A percentile compares a stretch with the other conserved stretches of the same genome.
phyloP scores from a whole-genome alignment of 345 rosid genomes.

The Hevea brasiliensis region DNA sequence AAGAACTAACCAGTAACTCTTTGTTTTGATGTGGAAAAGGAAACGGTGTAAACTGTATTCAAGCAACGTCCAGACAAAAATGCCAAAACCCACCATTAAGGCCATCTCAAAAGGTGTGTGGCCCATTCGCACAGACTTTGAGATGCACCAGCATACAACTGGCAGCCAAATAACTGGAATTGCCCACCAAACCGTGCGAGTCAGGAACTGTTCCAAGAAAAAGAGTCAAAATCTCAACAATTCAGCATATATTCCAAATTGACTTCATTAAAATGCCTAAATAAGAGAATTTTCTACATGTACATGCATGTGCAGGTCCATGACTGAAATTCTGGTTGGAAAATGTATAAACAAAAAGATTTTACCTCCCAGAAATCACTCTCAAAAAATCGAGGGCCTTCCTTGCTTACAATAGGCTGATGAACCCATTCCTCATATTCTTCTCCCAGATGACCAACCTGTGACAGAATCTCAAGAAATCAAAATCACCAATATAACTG shows the following conservation, averaged over 20 bases:
- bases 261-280: background rate
- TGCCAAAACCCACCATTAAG: slow-evolving; percentile 55
- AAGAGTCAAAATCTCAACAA: slow-evolving; percentile 4
- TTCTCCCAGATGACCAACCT: slow-evolving; percentile 99
- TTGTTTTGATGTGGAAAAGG: slow-evolving; percentile 88
- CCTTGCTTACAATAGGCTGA: slow-evolving; percentile 86
- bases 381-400: slow-evolving; percentile 90
- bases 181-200: slow-evolving; percentile 95
- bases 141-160: slow-evolving; percentile 61
- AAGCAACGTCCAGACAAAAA: slow-evolving; percentile 80
- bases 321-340: background rate
- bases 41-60: slow-evolving; percentile 94
- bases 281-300: background rate
- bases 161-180: slow-evolving; percentile 94
- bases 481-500: slow-evolving; percentile 1
- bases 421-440: slow-evolving; percentile 95
- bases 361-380: slow-evolving; percentile 91
- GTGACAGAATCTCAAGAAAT: slow-evolving; percentile 13
- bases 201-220: slow-evolving; percentile 60
- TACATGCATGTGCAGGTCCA: background rate
- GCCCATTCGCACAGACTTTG: slow-evolving; percentile 64
- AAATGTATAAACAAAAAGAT: background rate
- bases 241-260: slow-evolving; percentile 6
- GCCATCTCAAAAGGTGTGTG: slow-evolving; percentile 54
- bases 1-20: slow-evolving; percentile 71